phyloP scores from a whole-genome alignment of 148 eudicot species.

The Cornus suecica region DNA sequence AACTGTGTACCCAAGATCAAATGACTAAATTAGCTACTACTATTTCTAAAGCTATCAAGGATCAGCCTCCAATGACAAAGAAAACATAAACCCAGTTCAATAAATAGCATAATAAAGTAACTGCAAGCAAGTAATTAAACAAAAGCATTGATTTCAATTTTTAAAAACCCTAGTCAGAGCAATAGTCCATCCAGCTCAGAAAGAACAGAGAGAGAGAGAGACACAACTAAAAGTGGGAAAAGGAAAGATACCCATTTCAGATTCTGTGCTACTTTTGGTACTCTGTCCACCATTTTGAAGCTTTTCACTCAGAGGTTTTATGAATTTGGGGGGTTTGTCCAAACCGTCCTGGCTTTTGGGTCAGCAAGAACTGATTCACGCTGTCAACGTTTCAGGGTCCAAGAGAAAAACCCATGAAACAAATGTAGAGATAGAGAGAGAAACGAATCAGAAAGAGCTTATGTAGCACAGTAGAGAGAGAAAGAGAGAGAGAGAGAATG shows the following conservation, averaged over 20 bases:
- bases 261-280: conserved; percentile 51
- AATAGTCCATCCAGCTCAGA: conserved; percentile 23
- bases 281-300: conserved; percentile 40
- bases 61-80: conserved; percentile 26
- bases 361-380: not conserved
- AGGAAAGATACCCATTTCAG: conserved; percentile 70
- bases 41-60: conserved; percentile 28
- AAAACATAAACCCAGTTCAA: conserved; percentile 39
- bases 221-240: conserved; percentile 28
- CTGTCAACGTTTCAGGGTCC: conserved; percentile 8
- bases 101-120: conserved; percentile 30
- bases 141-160: conserved; percentile 51
- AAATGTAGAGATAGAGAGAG: conserved; percentile 28
- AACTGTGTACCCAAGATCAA: conserved; percentile 26
- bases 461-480: conserved; percentile 13
- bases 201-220: conserved; percentile 25
- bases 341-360: conserved; percentile 14
- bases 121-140: conserved; percentile 44
- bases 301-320: conserved; percentile 38
- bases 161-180: conserved; percentile 56
- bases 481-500: conserved; percentile 13
- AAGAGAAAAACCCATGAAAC: conserved; percentile 4
- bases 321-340: conserved; percentile 30
- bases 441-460: conserved; percentile 21
- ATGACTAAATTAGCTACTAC: conserved; percentile 20